Base-by-base conservation (phyloP, 2,329 filamentous ascomycete genomes). In the Chaetomiaceae sp. region DNA sequence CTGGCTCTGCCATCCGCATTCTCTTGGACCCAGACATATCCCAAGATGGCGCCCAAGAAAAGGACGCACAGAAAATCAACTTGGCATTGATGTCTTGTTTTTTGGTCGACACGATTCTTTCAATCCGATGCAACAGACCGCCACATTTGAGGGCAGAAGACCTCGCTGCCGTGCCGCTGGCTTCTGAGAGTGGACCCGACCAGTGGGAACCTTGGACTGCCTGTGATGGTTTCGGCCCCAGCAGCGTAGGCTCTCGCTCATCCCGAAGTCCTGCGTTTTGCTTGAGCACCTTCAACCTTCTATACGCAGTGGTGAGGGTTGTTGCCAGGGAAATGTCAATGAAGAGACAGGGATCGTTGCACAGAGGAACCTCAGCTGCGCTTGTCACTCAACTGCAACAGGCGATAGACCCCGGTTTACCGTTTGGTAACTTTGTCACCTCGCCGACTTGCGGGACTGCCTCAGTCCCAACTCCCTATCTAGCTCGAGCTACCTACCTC, bases 191-290 rank as follows among this genome's bases (percentile, higher is more conserved):
- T 60, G 84, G 84, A 1, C 69, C 85, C 18, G 86, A 89, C 62
- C 85, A 89, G 69, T 89, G 86, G 86, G 82, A 86, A 58, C 81
- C 84, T 1, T 90, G 86, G 86, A 74, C 75, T 16, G 79, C 82
- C 23, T 73, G 74, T 54, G 61, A 65, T 4, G 70, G 67, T 3
- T 73, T 74, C 44, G 69, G 70, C 4, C 54, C 56, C 20, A 51
- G 46, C 20, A 32, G 55, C 33, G 9, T 54, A 4, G 57, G 58
- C 2, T 61, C 64, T 16, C 49, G 55, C 1, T 62, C 61, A 55
- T 62, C 59, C 14, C 60, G 64, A 18, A 66, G 57, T 27, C 63
- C 67, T 2, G 65, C 66, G 1, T 70, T 73, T 32, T 67, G 70
- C 4, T 51, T 73, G n/a, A 68, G 66, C 34, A 71, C 69, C 1